Base-by-base conservation (phyloP, 2,329 filamentous ascomycete genomes). In the Penicillium paneum region DNA sequence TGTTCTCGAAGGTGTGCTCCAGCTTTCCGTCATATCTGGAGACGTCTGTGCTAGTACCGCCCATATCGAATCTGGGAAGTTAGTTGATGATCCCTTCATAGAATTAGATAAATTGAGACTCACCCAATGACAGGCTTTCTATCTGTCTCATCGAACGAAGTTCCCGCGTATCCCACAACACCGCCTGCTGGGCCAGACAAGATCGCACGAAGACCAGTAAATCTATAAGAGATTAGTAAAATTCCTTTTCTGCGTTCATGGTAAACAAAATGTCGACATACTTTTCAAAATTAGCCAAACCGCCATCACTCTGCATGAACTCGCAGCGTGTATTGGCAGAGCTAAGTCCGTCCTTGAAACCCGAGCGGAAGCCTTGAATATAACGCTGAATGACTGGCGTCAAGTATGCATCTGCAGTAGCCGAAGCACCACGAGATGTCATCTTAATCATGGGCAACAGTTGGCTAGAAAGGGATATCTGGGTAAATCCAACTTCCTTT, bases 1-100 rank as follows among this genome's bases (percentile, higher is more conserved):
- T 96, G 0, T 91, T 96, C 74, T 96, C 92, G 63, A 96, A 96
- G 0, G 95, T 91, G 65, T 97, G 92, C 65, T 96, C 92, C 65
- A 96, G 93, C 49, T 90, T 81, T 15, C 92, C 92, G 55, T 89
- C 90, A 64, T 93, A 97, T 44, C 92, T 81, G 32, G 90, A 95
- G 8, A 96, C 71, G 70, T 97, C 92, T 0, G 92, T 97, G 54
- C 87, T 92, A 0, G 92, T 97, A 13, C 92, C 92, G 34, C 91
- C 91, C 92, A 97, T 97, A 64, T 97, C 92, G 66, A 97, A 97
- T 17, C 40, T 42, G 5, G 6, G 13, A 13, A 19, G 26, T 42
- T 13, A 42, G 26, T 19, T 17, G n/a, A 42, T 24, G 15, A 15
- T 2, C n/a, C 8, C 5, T 19, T 17, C 11, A 29, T 42, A 29